Conservation (phyloP, 192 early-diverging fungal species). For the Coemansia asiatica region DNA sequence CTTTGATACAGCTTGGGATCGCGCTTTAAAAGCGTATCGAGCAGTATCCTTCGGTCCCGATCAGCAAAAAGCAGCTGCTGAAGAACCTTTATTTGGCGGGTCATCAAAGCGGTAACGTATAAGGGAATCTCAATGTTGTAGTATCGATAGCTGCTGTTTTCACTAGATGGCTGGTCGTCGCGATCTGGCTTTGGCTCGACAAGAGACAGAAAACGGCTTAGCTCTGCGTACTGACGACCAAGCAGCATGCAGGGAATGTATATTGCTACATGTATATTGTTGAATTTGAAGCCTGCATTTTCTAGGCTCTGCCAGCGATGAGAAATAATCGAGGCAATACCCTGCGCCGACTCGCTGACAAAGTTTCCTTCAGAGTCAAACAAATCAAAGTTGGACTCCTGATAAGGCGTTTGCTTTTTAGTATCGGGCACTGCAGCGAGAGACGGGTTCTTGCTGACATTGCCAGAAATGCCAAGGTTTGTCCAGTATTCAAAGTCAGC, state of each 20-base stretch:
- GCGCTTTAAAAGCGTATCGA: slow-evolving; percentile 22
- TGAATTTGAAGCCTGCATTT: slow-evolving; percentile 32
- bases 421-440: not conserved
- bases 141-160: slow-evolving; percentile 21
- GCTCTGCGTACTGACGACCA: slow-evolving; percentile 39
- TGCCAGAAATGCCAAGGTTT: slow-evolving; percentile 1
- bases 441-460: not conserved
- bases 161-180: not conserved
- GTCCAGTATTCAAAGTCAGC: slow-evolving; percentile 32
- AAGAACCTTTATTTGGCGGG: slow-evolving; percentile 18
- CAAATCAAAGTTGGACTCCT: not conserved
- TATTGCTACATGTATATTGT: slow-evolving; percentile 45
- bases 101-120: slow-evolving; percentile 20
- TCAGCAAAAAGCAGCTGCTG: slow-evolving; percentile 15
- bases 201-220: slow-evolving; percentile 33
- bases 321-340: slow-evolving; percentile 24
- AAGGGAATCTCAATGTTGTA: slow-evolving; percentile 26
- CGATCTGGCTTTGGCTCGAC: slow-evolving; percentile 17
- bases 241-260: slow-evolving; percentile 46
- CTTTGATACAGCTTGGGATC: slow-evolving; percentile 6
- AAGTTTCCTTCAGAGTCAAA: slow-evolving; percentile 15
- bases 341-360: slow-evolving; percentile 8
- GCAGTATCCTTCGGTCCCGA: slow-evolving; percentile 35
- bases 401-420: not conserved
- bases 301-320: slow-evolving; percentile 42